Base-by-base conservation (phyloP, 106 monocot genomes). In the Gastrodia elata region DNA sequence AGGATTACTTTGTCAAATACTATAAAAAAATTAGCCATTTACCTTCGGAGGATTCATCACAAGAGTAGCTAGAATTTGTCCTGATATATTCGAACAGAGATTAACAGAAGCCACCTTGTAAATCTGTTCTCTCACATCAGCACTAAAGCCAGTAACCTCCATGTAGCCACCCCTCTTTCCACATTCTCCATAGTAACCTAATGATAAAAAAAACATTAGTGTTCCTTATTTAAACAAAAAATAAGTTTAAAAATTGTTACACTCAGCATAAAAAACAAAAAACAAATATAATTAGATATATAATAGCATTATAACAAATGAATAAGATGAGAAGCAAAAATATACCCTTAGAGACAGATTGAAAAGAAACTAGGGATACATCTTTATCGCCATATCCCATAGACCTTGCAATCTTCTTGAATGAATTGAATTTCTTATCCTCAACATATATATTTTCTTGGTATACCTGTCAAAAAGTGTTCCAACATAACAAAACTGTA, bases 21-120 rank as follows among this genome's bases (percentile, higher is more conserved):
- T 20, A 35, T n/a, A 13, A 18, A 67, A 37, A 18, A 67, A 67
- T 0, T 61, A 30, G 5, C 18, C n/a, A 25, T 18, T 79, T 22
- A 96, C 95, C 95, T 96, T 92, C 28, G 96, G 96, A 64, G 92
- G 92, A 78, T 96, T 96, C 96, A 96, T 96, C 67, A 96, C 84
- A 26, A 96, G 96, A 58, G 92, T 90, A 25, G 92, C 87, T 56
- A 96, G 96, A 74, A 96, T 88, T 69, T 96, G 96, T 33, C 96
- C 96, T 79, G 92, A 84, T 20, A 92, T 88, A 73, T 96, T 96
- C 5, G 96, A 96, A 41, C 96, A 96, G 57, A 96, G 87, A 79
- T 96, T 96, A 33, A 96, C 96, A 65, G 96, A 96, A 42, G 96
- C 96, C 30, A 96, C 59, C 79, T 96, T 96, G 83, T 96, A 96